Evolutionary conservation across 164 flowering plant genomes (phyloP).

Genomic region (Stephania japonica): DNA sequence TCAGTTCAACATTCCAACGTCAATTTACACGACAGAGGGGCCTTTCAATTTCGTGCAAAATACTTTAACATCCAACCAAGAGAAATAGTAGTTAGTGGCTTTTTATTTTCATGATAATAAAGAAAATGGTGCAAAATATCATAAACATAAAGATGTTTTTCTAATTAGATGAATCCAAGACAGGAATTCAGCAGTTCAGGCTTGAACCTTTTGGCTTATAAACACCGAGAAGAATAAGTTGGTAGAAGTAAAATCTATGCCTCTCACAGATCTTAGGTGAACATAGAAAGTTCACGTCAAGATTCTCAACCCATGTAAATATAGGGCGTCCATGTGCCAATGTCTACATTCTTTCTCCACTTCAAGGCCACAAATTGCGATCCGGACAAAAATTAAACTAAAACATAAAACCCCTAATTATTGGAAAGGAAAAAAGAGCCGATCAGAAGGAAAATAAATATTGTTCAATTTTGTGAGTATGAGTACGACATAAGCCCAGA

Average conservation of each 20-base stretch:
- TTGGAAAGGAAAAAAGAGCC: not conserved
- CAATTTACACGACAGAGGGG: too few relatives aligned
- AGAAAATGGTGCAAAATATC: too few relatives aligned
- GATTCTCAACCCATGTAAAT: not conserved
- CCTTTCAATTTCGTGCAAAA: too few relatives aligned
- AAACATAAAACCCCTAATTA: not conserved
- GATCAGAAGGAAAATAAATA: not conserved
- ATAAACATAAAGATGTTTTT: not conserved
- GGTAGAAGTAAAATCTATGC: not conserved
- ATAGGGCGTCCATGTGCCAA: not conserved
- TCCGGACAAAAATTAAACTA: not conserved
- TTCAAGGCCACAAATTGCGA: not conserved
- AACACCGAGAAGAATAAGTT: not conserved
- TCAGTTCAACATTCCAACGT: too few relatives aligned
- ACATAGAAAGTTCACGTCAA: not conserved
- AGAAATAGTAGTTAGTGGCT: not conserved
- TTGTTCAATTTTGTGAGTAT: not conserved
- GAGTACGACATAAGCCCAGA: not conserved
- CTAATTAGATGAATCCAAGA: not conserved
- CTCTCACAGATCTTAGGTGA: not conserved
- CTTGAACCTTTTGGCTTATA: not conserved
- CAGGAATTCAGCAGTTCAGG: not conserved
- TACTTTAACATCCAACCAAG: not conserved
- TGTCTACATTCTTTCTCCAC: too few relatives aligned
- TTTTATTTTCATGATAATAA: too few relatives aligned